A percentile compares a stretch with the other conserved stretches of the same genome.
Conservation (phyloP, 306 rosid species). For the Albizia julibrissin region DNA sequence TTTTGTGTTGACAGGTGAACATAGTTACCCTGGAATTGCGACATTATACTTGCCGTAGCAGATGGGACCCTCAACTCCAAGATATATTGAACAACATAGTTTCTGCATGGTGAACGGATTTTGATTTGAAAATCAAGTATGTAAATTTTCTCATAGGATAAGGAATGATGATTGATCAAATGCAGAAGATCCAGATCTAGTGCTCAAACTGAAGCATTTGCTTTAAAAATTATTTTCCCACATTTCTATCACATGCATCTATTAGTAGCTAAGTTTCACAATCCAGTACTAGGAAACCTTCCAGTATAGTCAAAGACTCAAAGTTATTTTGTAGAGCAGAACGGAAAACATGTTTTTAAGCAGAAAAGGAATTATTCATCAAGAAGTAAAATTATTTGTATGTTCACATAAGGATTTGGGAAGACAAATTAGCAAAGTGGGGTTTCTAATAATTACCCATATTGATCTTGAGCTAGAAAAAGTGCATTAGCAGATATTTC, state of each 20-base stretch:
- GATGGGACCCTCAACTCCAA: slow-evolving; percentile 46
- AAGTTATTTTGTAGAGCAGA: background rate
- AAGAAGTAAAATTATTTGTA: background rate
- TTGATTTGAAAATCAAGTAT: background rate
- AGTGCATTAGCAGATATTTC: slow-evolving; percentile 48
- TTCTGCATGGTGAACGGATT: slow-evolving; percentile 36
- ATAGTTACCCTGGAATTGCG: slow-evolving; percentile 50
- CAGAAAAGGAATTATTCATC: background rate
- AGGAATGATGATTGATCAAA: background rate
- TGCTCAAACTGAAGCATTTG: background rate
- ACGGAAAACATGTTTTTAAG: slow-evolving; percentile 3
- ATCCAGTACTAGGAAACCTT: background rate
- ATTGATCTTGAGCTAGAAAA: slow-evolving; percentile 53
- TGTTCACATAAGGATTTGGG: background rate
- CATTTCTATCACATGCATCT: slow-evolving; percentile 10
- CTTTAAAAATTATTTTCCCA: background rate
- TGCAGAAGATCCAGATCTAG: background rate
- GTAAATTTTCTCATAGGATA: background rate
- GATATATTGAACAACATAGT: slow-evolving; percentile 64
- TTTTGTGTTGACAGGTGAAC: slow-evolving; percentile 53
- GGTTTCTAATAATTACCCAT: slow-evolving; percentile 43
- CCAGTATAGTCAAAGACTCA: background rate
- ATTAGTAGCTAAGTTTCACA: slow-evolving; percentile 5
- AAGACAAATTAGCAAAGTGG: background rate
- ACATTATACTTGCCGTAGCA: slow-evolving; percentile 36